Evolutionary conservation across 208 protist genomes (phyloP).

Genomic region (Porcisia hertigi): DNA sequence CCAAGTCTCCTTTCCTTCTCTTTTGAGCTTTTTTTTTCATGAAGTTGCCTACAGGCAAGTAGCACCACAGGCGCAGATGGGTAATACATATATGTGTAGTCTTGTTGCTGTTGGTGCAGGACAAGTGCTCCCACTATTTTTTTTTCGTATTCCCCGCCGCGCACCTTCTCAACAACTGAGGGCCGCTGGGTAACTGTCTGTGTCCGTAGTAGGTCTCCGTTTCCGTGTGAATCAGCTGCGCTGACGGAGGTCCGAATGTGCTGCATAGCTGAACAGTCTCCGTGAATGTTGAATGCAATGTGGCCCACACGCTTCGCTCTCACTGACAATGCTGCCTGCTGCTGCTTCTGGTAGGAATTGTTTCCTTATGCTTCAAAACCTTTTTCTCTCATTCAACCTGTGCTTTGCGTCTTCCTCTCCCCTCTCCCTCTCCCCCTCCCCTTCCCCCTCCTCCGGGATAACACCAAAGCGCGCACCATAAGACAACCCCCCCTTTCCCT

Average conservation of each 20-base stretch:
- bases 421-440: too few relatives aligned
- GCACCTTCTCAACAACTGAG: neutral
- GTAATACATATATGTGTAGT: neutral
- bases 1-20: neutral
- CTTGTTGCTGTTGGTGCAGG: neutral
- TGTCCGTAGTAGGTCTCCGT: neutral
- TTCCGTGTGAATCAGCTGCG: neutral
- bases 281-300: neutral
- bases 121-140: neutral
- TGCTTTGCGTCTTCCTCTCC: neutral
- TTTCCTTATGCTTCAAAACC: neutral
- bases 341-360: neutral
- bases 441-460: neutral
- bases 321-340: neutral
- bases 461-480: neutral
- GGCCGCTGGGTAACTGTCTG: neutral
- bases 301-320: neutral
- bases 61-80: neutral
- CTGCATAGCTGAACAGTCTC: neutral
- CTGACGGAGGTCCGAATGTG: neutral
- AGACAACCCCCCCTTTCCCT: neutral
- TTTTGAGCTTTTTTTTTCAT: neutral
- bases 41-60: neutral
- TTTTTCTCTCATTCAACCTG: neutral
- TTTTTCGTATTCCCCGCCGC: neutral